Evolutionary conservation across 306 rosid species (phyloP).

Genomic region (Coriaria nepalensis): DNA sequence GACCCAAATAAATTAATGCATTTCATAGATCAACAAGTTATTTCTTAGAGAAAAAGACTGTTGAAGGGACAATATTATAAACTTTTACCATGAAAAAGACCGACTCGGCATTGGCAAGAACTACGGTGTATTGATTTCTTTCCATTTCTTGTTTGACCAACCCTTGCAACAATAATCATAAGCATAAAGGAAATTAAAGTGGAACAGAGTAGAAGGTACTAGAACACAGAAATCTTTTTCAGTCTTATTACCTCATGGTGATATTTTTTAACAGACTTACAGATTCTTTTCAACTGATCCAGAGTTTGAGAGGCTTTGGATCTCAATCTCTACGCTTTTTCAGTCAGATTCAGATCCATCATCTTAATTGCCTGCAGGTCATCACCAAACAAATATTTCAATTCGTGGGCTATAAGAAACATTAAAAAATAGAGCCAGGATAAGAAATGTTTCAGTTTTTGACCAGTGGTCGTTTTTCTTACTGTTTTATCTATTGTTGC

Average conservation of each 20-base stretch:
- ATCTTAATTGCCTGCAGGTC: slow-evolving; percentile 17
- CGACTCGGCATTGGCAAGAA: slow-evolving; percentile 50
- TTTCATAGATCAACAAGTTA: slow-evolving; percentile 1
- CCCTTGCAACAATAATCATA: slow-evolving; percentile 44
- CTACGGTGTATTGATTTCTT: slow-evolving; percentile 43
- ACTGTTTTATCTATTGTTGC: background rate
- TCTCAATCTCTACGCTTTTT: slow-evolving; percentile 16
- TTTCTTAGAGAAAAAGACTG: background rate
- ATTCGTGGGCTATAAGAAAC: slow-evolving; percentile 35
- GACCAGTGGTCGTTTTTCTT: background rate
- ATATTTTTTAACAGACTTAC: slow-evolving; percentile 30
- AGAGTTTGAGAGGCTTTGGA: slow-evolving; percentile 35
- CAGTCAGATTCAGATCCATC: slow-evolving; percentile 25
- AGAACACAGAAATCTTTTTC: slow-evolving; percentile 1
- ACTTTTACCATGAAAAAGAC: slow-evolving; percentile 63
- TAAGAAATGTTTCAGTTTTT: slow-evolving; percentile 8
- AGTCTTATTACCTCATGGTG: slow-evolving; percentile 56
- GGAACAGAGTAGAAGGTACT: slow-evolving; percentile 1
- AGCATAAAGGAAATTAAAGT: background rate
- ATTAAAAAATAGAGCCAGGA: slow-evolving; percentile 9
- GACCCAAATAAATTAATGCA: slow-evolving; percentile 11
- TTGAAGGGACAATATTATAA: slow-evolving; percentile 4
- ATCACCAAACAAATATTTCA: slow-evolving; percentile 20
- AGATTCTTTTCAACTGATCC: slow-evolving; percentile 35
- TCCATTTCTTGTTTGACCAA: slow-evolving; percentile 51